Evolutionary conservation across 2,329 filamentous ascomycete genomes (phyloP).

Genomic region (Cadophora luteo-olivacea): DNA sequence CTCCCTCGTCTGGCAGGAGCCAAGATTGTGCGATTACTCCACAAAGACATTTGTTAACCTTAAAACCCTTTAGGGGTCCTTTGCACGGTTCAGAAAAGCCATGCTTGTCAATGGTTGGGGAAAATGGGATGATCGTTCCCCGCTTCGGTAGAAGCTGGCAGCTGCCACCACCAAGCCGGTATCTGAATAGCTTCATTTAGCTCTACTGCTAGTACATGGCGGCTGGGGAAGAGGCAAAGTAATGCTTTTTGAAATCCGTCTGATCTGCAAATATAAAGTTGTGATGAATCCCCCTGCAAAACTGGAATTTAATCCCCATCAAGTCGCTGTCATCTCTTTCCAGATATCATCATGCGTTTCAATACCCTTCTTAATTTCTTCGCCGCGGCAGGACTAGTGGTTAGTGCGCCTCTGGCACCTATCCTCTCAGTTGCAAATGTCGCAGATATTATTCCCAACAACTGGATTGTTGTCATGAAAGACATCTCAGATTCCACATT

Average conservation of each 20-base stretch:
- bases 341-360: slow-evolving; percentile 4
- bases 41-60: neutral
- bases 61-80: neutral
- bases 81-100: neutral
- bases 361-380: slow-evolving; percentile 8
- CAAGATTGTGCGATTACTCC: neutral
- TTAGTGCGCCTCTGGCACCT: slow-evolving; percentile 5
- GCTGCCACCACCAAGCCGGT: neutral
- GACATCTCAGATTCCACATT: slow-evolving; percentile 13
- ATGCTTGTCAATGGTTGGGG: neutral
- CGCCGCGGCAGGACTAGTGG: slow-evolving; percentile 1
- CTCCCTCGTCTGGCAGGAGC: neutral
- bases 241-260: neutral
- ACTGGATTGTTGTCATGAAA: slow-evolving; percentile 19
- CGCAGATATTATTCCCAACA: slow-evolving; percentile 2
- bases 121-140: neutral
- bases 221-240: no score
- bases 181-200: slow-evolving; percentile 13
- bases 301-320: neutral
- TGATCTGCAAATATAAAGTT: neutral
- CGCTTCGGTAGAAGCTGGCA: neutral
- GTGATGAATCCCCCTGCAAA: neutral
- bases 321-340: neutral
- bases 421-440: slow-evolving; percentile 9
- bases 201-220: neutral